phyloP scores from a whole-genome alignment of 2,329 filamentous ascomycete species.

The Zasmidium citrigriseum region DNA sequence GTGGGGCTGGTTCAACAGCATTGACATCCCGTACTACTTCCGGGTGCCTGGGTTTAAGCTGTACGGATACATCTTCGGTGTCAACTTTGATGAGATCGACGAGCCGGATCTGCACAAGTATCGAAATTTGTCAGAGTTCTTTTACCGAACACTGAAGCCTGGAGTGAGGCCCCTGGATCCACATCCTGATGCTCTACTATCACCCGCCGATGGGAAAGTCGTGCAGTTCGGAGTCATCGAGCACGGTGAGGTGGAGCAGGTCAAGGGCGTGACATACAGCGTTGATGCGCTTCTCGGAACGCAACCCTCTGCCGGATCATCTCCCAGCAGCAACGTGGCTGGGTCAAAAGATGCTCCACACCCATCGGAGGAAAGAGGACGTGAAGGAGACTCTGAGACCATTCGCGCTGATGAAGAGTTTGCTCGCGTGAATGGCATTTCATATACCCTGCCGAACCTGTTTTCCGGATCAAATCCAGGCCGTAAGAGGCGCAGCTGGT shows the following conservation, averaged over 20 bases:
- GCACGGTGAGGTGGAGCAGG: conserved; percentile 93
- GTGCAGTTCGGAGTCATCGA: conserved; percentile 92
- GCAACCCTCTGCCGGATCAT: conserved; percentile 50
- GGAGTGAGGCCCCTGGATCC: conserved; percentile 83
- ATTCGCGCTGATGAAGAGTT: conserved; percentile 88
- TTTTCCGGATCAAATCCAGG: conserved; percentile 64
- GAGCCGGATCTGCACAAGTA: conserved; percentile 88
- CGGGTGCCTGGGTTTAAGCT: conserved; percentile 88
- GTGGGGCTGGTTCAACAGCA: conserved; percentile 90
- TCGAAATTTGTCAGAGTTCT: conserved; percentile 93
- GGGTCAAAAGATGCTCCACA: conserved; percentile 41
- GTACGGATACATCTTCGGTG: conserved; percentile 89
- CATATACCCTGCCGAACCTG: conserved; percentile 86
- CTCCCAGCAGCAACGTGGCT: conserved; percentile 35
- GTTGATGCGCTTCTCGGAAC: conserved; percentile 84
- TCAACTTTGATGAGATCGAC: conserved; percentile 81
- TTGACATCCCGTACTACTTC: conserved; percentile 83
- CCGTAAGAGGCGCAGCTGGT: conserved; percentile 22
- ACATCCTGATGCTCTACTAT: conserved; percentile 75
- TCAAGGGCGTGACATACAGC: conserved; percentile 98
- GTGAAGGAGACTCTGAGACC: conserved; percentile 55
- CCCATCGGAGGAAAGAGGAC: conserved; percentile 32
- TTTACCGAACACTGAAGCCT: conserved; percentile 92
- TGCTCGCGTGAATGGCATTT: conserved; percentile 89
- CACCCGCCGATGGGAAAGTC: conserved; percentile 86